phyloP scores from a whole-genome alignment of 176 grass and related monocot species.

The Aegilops longissima region DNA sequence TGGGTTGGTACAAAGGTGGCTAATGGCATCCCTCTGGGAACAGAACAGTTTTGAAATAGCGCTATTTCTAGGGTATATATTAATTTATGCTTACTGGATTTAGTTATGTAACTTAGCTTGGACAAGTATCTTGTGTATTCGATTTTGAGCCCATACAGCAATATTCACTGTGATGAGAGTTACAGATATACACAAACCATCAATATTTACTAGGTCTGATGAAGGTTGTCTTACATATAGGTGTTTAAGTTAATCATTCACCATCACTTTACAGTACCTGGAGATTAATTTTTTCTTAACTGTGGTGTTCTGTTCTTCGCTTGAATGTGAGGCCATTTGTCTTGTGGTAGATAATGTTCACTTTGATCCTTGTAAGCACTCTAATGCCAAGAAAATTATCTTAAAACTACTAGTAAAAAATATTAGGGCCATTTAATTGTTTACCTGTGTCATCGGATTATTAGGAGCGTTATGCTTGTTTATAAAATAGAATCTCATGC shows the following conservation, averaged over 20 bases:
- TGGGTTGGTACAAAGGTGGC: neutral
- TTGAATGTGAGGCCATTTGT: neutral
- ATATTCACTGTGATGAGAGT: neutral
- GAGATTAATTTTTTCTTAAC: neutral
- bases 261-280: neutral
- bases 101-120: slow-evolving; percentile 9
- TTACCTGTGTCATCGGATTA: neutral
- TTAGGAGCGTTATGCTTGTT: neutral
- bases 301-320: neutral
- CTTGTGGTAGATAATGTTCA: neutral
- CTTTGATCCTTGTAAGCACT: neutral
- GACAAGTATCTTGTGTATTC: neutral
- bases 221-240: neutral
- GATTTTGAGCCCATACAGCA: slow-evolving; percentile 4
- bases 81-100: neutral
- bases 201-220: neutral
- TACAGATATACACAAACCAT: neutral
- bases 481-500: slow-evolving; percentile 10
- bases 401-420: neutral
- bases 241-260: neutral
- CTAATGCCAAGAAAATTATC: neutral
- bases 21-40: neutral
- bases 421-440: neutral
- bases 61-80: neutral
- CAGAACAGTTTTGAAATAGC: neutral